Base-by-base conservation (phyloP, 805 yeast species). In the Komagataella mondaviorum region DNA sequence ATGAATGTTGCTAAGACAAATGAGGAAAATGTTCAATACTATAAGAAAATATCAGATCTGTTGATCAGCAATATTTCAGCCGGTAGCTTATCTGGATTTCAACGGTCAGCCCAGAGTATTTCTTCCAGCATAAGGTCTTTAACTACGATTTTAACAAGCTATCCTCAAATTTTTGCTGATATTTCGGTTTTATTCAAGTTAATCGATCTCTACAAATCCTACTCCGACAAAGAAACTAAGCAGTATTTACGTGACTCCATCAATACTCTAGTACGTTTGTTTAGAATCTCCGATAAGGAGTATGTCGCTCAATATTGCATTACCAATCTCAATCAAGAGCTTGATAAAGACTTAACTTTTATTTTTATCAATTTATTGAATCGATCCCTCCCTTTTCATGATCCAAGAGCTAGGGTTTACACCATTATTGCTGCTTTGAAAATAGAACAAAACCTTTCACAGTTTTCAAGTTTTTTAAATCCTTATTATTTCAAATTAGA, bases 1-100 rank as follows among this genome's bases (percentile, higher is more conserved):
- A 65, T 75, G 2, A 64, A 66, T 1, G 66, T 86, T 23, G 72
- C 91, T 0, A 67, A 69, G 6, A 30, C 39, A 30, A 30, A 14
- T 8, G 39, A 30, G 14, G 12, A 30, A 8, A 30, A 14, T 30
- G 14, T 30, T 30, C 39, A 30, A 30, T 30, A 12, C 5, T 30
- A 30, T 30, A 30, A 5, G 14, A 2, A 30, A 14, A 30, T 30
- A 4, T 30, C 39, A 4, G 39, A 30, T 30, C 39, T 30, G 14
- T 8, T 30, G 14, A 30, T 30, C 14, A 14, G 39, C 39, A 30
- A 30, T 30, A 30, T 30, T 10, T 30, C 39, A 4, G 14, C 39
- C 14, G 39, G 39, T 30, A 14, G 14, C 12, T 14, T 10, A 30
- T 30, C 39, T 14, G 39, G 14, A 30, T 30, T 8, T 30, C 39